Evolutionary conservation across 2,329 filamentous ascomycete species (phyloP), one percentile per base, ranked within the genome.

Genomic region (Calonectria crousiana): DNA sequence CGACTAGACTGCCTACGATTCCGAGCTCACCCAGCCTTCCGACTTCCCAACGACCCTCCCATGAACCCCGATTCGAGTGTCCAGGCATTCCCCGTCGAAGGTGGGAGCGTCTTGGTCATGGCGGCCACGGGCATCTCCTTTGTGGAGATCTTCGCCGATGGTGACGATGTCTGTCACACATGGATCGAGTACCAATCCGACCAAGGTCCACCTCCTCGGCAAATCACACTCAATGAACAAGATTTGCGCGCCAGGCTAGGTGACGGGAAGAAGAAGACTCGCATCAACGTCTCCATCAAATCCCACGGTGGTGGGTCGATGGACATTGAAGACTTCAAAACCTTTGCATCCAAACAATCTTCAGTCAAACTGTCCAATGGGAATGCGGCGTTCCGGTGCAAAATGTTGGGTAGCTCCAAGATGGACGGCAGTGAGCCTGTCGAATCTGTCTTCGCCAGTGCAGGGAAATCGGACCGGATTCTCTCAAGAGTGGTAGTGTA

Each of bases 1-100:
- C 91, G 96, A 72, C 89, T 98, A 9, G 97, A 98, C 84, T 92
- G 92, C 69, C 88, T 99, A 67, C 94, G 95, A 49, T 98, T 98
- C 87, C 93, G 95, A 77, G 94, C 93, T 78, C 97, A 99, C 82
- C 95, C 96, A 5, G 95, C 95, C 83, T 98, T 99, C 87, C 90
- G 93, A 69, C 90, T 98, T 67, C 95, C 96, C 0, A 93, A 92
- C 71, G 97, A 98, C 79, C 85, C 90, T 6, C 86, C 90, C 20
- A 83, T 90, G 49, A 90, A 88, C 75, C 85, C 89, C 1, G 96
- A 98, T 78, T 90, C 91, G 44, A 95, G 95, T 77, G 90, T 98
- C 1, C 95, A 98, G 80, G 94, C 95, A 0, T 98, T 95, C 92
- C 92, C 94, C 0, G 92, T 96, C 0, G 96, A 98, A 72, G 92